These are phyloP conservation scores for Phytopythium montanum DNA, from an alignment of 352 stramenopile genomes.

Conservation along the genomic window DNA sequence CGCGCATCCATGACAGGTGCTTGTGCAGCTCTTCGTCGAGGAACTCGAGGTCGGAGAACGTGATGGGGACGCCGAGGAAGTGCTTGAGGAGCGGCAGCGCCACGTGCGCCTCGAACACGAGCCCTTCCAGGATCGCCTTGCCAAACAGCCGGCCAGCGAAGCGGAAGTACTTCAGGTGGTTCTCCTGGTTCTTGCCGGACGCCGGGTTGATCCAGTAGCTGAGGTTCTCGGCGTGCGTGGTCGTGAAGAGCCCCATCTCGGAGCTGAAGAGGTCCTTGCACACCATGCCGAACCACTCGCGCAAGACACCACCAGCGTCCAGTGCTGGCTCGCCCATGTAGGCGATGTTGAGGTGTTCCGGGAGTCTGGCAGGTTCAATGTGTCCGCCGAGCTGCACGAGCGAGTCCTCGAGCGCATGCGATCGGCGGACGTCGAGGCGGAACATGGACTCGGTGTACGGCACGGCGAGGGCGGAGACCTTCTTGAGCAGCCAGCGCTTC, in stretches of 20 bases:
- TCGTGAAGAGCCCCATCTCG: slow-evolving; percentile 61
- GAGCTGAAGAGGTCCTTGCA: slow-evolving; percentile 75
- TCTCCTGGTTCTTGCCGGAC: slow-evolving; percentile 33
- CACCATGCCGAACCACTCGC: slow-evolving; percentile 80
- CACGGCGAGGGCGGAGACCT: slow-evolving; percentile 46
- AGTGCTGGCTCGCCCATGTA: slow-evolving; percentile 70
- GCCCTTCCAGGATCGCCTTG: slow-evolving; percentile 96
- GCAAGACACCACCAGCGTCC: slow-evolving; percentile 70
- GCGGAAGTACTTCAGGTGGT: slow-evolving; percentile 94
- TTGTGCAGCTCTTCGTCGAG: slow-evolving; percentile 78
- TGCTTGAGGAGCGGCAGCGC: slow-evolving; percentile 86
- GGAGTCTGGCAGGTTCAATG: slow-evolving; percentile 8
- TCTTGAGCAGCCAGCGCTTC: slow-evolving; percentile 75
- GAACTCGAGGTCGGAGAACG: slow-evolving; percentile 83
- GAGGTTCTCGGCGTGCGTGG: slow-evolving; percentile 70
- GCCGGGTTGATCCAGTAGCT: slow-evolving; percentile 84
- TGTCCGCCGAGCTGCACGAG: slow-evolving; percentile 41
- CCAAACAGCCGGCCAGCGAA: slow-evolving; percentile 95
- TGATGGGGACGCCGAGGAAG: slow-evolving; percentile 79
- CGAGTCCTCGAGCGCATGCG: slow-evolving; percentile 63
- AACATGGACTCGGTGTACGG: slow-evolving; percentile 63
- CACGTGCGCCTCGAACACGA: slow-evolving; percentile 97
- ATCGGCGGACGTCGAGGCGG: slow-evolving; percentile 52
- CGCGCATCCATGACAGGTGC: slow-evolving; percentile 68
- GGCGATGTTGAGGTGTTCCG: slow-evolving; percentile 70